Evolutionary conservation across 345 rosid genomes (phyloP).

Genomic region (Salix dunnii): DNA sequence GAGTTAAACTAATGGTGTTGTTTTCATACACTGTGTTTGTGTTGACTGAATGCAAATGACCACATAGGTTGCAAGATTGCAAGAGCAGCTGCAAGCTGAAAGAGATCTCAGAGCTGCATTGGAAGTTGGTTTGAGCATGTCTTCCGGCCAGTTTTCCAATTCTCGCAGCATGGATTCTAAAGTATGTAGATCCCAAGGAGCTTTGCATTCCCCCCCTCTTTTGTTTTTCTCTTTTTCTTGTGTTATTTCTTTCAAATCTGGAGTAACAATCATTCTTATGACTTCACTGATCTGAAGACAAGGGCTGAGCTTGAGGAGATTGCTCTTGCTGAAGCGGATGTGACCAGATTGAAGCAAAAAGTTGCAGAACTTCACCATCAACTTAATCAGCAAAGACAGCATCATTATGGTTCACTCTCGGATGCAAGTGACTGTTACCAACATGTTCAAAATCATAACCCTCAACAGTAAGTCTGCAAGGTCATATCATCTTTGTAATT

Average conservation of each 20-base stretch:
- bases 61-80: slow-evolving; percentile 82
- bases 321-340: slow-evolving; percentile 99
- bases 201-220: slow-evolving; percentile 3
- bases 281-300: slow-evolving; percentile 60
- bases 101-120: slow-evolving; percentile 97
- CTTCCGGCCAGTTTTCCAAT: slow-evolving; percentile 75
- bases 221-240: no score
- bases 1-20: background rate
- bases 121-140: slow-evolving; percentile 98
- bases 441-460: slow-evolving; percentile 65
- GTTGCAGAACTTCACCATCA: slow-evolving; percentile 98
- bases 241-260: background rate
- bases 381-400: slow-evolving; percentile 93
- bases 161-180: slow-evolving; percentile 93
- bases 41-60: slow-evolving; percentile 23
- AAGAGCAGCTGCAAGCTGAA: slow-evolving; percentile 98
- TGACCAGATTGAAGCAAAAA: slow-evolving; percentile 96
- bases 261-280: slow-evolving; percentile 21
- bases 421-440: slow-evolving; percentile 74
- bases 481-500: background rate
- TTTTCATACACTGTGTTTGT: background rate
- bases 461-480: slow-evolving; percentile 70
- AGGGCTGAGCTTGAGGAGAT: slow-evolving; percentile 99
- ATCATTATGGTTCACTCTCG: slow-evolving; percentile 71
- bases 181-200: slow-evolving; percentile 39